phyloP scores from a whole-genome alignment of 1,284 basidiomycete species.

The Trichosporon sp. region DNA sequence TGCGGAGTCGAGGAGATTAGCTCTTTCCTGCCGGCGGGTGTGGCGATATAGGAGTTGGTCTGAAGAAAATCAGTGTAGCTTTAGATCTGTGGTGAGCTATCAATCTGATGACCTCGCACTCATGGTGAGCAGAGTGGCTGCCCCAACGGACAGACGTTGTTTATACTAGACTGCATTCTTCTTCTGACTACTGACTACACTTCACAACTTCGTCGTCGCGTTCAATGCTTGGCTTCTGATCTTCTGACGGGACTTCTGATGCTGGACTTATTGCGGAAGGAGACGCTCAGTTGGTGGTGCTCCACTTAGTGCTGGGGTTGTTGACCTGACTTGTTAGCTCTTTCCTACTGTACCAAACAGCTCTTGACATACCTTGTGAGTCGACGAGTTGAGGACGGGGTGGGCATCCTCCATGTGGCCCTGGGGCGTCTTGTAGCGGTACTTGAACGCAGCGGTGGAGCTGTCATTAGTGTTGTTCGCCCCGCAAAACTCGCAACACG shows the following conservation, averaged over 20 bases:
- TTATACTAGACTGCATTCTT: not conserved
- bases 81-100: too few species aligned
- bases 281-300: not conserved
- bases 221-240: not conserved
- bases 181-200: conserved; percentile 2
- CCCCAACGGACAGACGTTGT: not conserved
- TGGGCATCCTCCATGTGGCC: conserved; percentile 44
- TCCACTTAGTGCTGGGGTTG: not conserved
- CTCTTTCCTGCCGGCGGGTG: too few species aligned
- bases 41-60: too few species aligned
- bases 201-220: not conserved
- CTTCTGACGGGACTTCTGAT: not conserved
- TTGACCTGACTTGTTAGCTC: not conserved
- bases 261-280: not conserved
- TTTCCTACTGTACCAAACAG: not conserved
- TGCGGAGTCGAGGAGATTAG: too few species aligned
- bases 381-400: conserved; percentile 37
- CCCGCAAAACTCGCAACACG: not conserved
- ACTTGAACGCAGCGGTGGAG: conserved; percentile 46
- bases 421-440: conserved; percentile 45
- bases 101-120: too few species aligned
- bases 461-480: conserved; percentile 16
- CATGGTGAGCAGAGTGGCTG: not conserved
- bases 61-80: too few species aligned
- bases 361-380: conserved; percentile 30